Evolutionary conservation across 208 protist species (phyloP), one percentile per base, ranked within the genome.

Genomic region (Novymonas esmeraldas): DNA sequence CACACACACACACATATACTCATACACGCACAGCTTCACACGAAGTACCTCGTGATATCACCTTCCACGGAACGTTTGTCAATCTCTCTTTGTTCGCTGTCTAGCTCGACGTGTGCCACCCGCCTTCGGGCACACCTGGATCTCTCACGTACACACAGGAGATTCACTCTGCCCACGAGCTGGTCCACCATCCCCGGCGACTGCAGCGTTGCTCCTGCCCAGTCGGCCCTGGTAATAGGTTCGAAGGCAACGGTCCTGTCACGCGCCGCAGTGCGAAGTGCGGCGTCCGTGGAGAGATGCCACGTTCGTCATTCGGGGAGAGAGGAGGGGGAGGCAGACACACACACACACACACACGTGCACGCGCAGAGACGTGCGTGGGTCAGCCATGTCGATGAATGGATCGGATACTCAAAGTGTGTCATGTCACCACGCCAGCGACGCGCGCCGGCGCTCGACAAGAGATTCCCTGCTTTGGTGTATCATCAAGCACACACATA

Each of bases 381-480:
- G n/a, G 31, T 28, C 51, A 57, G 51, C 16, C 29, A 14, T 31
- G 29, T 57, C 34, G 49, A 67, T 73, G 59, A 67, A 73, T 73
- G 68, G 58, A 67, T 73, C 34, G 29, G 54, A 66, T 64, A 72
- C 57, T 58, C 66, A 72, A 72, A 72, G 65, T 76, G 70, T 78
- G 63, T 78, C 72, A 78, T 73, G 72, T 78, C 66, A 73, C 72
- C 72, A 67, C 66, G 49, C 52, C 41, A 50, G 48, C 44, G 48
- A 55, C 26, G 55, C 45, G 55, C 54, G 63, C 48, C 56, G 48
- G 41, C 62, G 66, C 64, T 78, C 72, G 72, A 78, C 72, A 78
- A 78, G 72, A 78, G 72, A 68, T 69, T 70, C 63, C 64, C 69
- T 76, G 61, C 75, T 80, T 80, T 76, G 63, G 69, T 69, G 57